Conservation (phyloP, 192 early-diverging fungal genomes). For the Rhizoclosmatium globosum region DNA sequence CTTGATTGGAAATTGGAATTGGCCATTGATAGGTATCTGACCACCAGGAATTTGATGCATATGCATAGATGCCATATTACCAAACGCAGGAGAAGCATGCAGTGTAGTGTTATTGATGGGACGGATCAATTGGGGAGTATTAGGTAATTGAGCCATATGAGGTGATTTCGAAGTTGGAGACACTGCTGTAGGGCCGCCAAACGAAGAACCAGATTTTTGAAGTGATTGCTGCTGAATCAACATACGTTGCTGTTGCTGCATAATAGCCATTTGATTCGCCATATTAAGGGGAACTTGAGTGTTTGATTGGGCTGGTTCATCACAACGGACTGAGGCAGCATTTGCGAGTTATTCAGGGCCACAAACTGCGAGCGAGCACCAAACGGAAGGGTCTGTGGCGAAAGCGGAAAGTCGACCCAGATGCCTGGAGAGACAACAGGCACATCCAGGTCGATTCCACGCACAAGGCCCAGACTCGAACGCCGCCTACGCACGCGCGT, state of each 20-base stretch:
- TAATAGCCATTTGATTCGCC: not conserved
- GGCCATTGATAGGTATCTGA: too few species aligned
- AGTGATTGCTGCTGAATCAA: slow-evolving; percentile 21
- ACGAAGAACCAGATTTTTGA: not conserved
- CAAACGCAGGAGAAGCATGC: not conserved
- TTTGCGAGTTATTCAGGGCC: not conserved
- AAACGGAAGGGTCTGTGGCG: not conserved
- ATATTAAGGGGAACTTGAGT: not conserved
- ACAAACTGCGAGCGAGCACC: not conserved
- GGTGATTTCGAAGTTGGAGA: not conserved
- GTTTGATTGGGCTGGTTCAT: not conserved
- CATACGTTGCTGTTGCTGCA: slow-evolving; percentile 32
- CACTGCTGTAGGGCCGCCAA: too few species aligned
- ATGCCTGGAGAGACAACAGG: slow-evolving; percentile 20
- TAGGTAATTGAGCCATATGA: not conserved
- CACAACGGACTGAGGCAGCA: not conserved
- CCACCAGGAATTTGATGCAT: too few species aligned
- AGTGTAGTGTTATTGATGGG: not conserved
- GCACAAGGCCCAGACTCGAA: slow-evolving; percentile 29
- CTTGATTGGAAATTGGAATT: too few species aligned
- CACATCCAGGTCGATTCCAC: slow-evolving; percentile 17
- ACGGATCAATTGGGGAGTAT: not conserved
- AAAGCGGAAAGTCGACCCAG: slow-evolving; percentile 15
- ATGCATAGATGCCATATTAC: not conserved
- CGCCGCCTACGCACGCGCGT: slow-evolving; percentile 1